phyloP scores from a whole-genome alignment of 805 yeast species.

The Kuraishia borneana region DNA sequence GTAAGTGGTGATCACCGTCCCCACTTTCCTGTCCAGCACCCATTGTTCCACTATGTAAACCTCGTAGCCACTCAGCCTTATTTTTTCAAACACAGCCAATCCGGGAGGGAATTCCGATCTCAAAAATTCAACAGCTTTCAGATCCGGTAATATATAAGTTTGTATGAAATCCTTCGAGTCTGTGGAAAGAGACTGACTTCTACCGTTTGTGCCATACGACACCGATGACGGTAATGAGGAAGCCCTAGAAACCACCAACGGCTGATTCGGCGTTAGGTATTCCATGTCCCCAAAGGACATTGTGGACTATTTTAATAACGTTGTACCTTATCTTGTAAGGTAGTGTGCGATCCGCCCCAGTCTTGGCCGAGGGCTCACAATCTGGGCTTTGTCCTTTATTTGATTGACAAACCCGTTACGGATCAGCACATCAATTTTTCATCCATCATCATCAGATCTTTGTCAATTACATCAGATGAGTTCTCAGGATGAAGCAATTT shows the following conservation, averaged over 20 bases:
- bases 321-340: neutral
- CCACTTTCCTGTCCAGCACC: slow-evolving; percentile 62
- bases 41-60: slow-evolving; percentile 91
- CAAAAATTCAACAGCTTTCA: slow-evolving; percentile 38
- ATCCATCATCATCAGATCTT: too few species aligned
- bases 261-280: neutral
- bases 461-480: too few species aligned
- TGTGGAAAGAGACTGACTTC: neutral
- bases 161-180: slow-evolving; percentile 1
- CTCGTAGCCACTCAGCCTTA: slow-evolving; percentile 65
- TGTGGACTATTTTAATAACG: neutral
- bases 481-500: slow-evolving; percentile 22
- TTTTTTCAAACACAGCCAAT: slow-evolving; percentile 30
- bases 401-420: too few species aligned
- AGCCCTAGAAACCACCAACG: neutral
- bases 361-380: too few species aligned
- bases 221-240: neutral
- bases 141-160: slow-evolving; percentile 41
- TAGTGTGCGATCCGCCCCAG: too few species aligned
- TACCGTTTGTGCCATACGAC: neutral
- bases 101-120: slow-evolving; percentile 27
- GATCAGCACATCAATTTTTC: too few species aligned
- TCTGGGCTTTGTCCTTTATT: too few species aligned
- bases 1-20: slow-evolving; percentile 64
- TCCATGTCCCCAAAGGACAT: neutral